phyloP scores from a whole-genome alignment of 1,139 yeast species.

The Yamadazyma blattariae region DNA sequence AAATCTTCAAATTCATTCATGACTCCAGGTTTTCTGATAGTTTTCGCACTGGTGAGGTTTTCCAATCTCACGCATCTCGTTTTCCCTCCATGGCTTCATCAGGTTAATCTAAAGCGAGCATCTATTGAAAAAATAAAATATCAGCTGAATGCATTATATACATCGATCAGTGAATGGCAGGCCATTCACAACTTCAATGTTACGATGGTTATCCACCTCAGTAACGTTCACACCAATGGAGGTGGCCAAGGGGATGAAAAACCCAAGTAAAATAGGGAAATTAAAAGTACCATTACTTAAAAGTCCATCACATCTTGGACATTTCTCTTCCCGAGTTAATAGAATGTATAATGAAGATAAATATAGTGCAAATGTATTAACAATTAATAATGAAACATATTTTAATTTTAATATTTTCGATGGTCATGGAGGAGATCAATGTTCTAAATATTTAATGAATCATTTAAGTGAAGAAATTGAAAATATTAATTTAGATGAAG shows the following conservation, averaged over 20 bases:
- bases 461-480: slow-evolving; percentile 61
- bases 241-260: neutral
- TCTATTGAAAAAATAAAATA: no score
- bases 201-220: slow-evolving; percentile 3
- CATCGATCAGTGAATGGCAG: neutral
- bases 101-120: no score
- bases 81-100: no score
- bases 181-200: neutral
- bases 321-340: slow-evolving; percentile 71
- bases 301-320: slow-evolving; percentile 80
- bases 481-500: slow-evolving; percentile 21
- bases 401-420: slow-evolving; percentile 79
- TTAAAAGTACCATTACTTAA: slow-evolving; percentile 54
- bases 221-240: slow-evolving; percentile 16
- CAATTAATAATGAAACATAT: slow-evolving; percentile 25
- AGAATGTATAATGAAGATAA: slow-evolving; percentile 80
- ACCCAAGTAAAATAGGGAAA: slow-evolving; percentile 18
- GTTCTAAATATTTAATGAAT: slow-evolving; percentile 57
- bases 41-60: no score
- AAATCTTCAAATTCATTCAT: slow-evolving; percentile 1
- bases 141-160: no score
- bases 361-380: slow-evolving; percentile 59
- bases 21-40: neutral
- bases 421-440: slow-evolving; percentile 89
- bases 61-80: no score